Evolutionary conservation across 2,329 filamentous ascomycete species (phyloP).

Genomic region (Fusarium bulbicola): DNA sequence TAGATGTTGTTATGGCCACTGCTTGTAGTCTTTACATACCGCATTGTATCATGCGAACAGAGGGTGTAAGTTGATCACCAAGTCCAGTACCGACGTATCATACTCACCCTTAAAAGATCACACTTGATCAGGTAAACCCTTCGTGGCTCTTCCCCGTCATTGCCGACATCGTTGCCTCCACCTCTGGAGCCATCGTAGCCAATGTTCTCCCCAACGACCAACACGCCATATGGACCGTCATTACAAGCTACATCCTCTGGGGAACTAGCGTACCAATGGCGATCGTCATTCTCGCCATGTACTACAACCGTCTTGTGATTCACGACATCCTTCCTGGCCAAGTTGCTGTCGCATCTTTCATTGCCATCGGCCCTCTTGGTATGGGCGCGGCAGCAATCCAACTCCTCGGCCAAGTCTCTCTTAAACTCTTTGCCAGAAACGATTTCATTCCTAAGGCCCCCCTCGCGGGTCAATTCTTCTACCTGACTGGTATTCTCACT

Average conservation of each 20-base stretch:
- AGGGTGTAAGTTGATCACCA: constrained; percentile 46
- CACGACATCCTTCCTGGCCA: constrained; percentile 68
- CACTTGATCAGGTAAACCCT: constrained; percentile 59
- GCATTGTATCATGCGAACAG: constrained; percentile 54
- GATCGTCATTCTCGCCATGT: constrained; percentile 66
- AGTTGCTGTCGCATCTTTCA: constrained; percentile 68
- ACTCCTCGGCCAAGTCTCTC: constrained; percentile 53
- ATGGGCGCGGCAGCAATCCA: constrained; percentile 66
- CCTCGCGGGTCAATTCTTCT: constrained; percentile 62
- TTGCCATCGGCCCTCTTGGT: constrained; percentile 70
- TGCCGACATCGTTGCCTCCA: constrained; percentile 68
- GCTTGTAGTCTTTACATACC: constrained; percentile 58
- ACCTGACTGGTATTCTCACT: constrained; percentile 58
- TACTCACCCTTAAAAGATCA: constrained; percentile 22
- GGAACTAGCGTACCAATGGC: constrained; percentile 62
- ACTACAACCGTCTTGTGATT: constrained; percentile 68
- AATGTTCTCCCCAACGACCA: constrained; percentile 59
- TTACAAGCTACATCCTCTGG: constrained; percentile 69
- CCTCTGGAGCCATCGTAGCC: constrained; percentile 65
- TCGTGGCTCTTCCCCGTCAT: constrained; percentile 70
- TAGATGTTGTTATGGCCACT: constrained; percentile 57
- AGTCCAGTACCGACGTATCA: not conserved
- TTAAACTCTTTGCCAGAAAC: constrained; percentile 44
- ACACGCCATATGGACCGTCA: constrained; percentile 64
- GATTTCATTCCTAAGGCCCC: constrained; percentile 51